Evolutionary conservation across 805 yeast species (phyloP).

Genomic region (Wickerhamiella alocasiicola): DNA sequence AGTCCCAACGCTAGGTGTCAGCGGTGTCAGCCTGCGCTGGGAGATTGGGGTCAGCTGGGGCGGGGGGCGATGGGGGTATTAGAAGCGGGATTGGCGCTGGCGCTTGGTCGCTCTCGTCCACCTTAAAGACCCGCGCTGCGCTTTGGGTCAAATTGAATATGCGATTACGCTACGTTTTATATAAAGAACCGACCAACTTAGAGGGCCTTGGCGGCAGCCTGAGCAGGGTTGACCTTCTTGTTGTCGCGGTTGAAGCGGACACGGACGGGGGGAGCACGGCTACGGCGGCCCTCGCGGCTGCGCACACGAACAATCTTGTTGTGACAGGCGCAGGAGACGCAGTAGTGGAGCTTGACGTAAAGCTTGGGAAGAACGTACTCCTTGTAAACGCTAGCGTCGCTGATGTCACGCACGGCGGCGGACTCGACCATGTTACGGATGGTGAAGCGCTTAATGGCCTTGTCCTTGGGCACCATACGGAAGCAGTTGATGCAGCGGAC

Average conservation of each 20-base stretch:
- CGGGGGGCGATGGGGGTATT: too few species aligned
- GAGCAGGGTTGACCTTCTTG: constrained; percentile 82
- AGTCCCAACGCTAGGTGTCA: too few species aligned
- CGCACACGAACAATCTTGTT: constrained; percentile 99
- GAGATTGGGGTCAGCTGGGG: too few species aligned
- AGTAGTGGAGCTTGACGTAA: constrained; percentile 99
- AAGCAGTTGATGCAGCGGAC: constrained; percentile 99
- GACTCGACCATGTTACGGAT: constrained; percentile 99
- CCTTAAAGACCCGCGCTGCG: too few species aligned
- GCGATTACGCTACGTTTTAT: too few species aligned
- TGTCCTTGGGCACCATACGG: constrained; percentile 99
- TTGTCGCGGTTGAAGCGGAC: constrained; percentile 91
- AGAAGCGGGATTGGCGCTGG: too few species aligned
- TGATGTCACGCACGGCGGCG: constrained; percentile 98
- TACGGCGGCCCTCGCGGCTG: constrained; percentile 96
- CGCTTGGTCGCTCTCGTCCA: too few species aligned
- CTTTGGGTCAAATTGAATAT: too few species aligned
- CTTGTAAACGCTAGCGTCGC: constrained; percentile 98
- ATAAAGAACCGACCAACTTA: too few species aligned
- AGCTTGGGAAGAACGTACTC: constrained; percentile 99
- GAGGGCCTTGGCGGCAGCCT: constrained; percentile 46
- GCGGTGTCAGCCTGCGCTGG: too few species aligned
- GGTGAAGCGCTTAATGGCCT: constrained; percentile 99
- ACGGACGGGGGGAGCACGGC: constrained; percentile 98
- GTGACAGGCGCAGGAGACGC: constrained; percentile 99